Evolutionary conservation across 2,329 filamentous ascomycete genomes (phyloP).

Genomic region (Talaromyces funiculosus): DNA sequence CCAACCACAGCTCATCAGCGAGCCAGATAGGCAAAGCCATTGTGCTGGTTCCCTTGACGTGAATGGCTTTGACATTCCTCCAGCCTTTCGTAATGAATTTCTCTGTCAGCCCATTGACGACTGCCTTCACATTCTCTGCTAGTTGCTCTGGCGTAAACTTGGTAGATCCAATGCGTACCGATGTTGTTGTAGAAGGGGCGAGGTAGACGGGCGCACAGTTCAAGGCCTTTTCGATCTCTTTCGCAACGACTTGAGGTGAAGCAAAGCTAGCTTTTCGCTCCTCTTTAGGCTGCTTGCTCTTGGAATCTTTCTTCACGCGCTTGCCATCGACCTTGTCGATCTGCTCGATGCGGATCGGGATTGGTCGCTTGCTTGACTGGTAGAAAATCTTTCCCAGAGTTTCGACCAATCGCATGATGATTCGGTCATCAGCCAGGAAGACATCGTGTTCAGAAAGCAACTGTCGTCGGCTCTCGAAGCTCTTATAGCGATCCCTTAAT

Average conservation of each 20-base stretch:
- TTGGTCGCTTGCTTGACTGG: constrained; percentile 77
- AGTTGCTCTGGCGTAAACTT: constrained; percentile 70
- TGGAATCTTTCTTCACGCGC: constrained; percentile 52
- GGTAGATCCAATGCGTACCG: constrained; percentile 72
- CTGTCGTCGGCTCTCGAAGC: constrained; percentile 81
- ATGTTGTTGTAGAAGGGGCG: constrained; percentile 69
- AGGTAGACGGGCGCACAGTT: constrained; percentile 74
- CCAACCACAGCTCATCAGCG: constrained; percentile 84
- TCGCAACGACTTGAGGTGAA: constrained; percentile 62
- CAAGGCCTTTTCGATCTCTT: constrained; percentile 74
- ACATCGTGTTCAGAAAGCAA: constrained; percentile 82
- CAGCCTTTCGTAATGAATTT: constrained; percentile 81
- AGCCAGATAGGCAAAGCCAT: constrained; percentile 91
- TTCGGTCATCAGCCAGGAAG: constrained; percentile 87
- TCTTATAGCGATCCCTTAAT: constrained; percentile 81
- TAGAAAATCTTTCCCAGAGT: constrained; percentile 90
- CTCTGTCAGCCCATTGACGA: constrained; percentile 63
- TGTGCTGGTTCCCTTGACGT: constrained; percentile 86
- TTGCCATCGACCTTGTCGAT: constrained; percentile 57
- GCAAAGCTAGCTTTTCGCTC: constrained; percentile 45
- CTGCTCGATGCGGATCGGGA: constrained; percentile 70
- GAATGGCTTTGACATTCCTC: constrained; percentile 76
- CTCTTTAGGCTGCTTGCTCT: constrained; percentile 34
- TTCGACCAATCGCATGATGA: constrained; percentile 65
- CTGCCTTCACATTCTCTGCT: constrained; percentile 71